These are phyloP conservation scores for Omphalotus olearius DNA, from an alignment of 1,284 basidiomycete species.

Conservation along the genomic window DNA sequence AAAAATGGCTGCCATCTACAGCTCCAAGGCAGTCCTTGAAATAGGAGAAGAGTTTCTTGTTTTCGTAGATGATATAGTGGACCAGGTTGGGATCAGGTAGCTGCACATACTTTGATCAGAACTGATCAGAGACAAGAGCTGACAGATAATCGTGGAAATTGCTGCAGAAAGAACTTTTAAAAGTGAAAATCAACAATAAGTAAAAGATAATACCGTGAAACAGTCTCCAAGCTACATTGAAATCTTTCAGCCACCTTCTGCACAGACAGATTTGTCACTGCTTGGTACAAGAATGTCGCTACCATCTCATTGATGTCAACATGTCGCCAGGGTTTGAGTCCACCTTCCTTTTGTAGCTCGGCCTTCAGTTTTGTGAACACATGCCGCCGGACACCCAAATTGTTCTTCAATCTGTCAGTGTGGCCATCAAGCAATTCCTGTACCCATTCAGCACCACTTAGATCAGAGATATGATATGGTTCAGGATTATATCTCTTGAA, in stretches of 20 bases:
- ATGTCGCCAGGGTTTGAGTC: conserved; percentile 7
- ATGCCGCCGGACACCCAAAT: conserved; percentile 7
- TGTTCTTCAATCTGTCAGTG: not conserved
- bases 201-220: conserved; percentile 11
- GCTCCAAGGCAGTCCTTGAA: conserved; percentile 23
- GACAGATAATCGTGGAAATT: not conserved
- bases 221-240: not conserved
- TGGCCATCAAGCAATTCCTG: conserved; percentile 7
- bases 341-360: conserved; percentile 9
- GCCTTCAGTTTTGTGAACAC: conserved; percentile 16
- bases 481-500: not conserved
- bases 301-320: conserved; percentile 1
- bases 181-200: conserved; percentile 9
- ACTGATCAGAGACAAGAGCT: too few relatives aligned
- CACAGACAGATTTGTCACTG: not conserved
- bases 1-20: conserved; percentile 21
- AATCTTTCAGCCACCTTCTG: not conserved
- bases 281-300: conserved; percentile 2
- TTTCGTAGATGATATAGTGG: conserved; percentile 12
- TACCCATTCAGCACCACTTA: conserved; percentile 5
- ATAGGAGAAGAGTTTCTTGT: conserved; percentile 22
- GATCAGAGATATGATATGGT: conserved; percentile 2
- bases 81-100: conserved; percentile 4
- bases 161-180: not conserved
- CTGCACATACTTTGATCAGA: not conserved